A percentile compares a stretch with the other conserved stretches of the same genome.
Conservation (phyloP, 768 basidiomycete species). For the Russula foetens region DNA sequence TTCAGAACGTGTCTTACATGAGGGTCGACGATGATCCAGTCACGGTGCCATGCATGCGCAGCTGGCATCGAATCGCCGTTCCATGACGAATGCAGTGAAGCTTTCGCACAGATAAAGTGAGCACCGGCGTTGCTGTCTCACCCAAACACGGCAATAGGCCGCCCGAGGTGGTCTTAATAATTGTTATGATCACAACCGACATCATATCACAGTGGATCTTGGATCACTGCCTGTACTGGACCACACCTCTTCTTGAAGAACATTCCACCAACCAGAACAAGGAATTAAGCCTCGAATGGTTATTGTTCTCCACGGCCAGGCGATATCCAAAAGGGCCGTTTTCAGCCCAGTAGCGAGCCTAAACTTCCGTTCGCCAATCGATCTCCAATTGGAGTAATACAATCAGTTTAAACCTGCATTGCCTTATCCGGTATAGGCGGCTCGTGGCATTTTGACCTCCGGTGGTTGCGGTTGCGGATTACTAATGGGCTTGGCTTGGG, state of each 20-base stretch:
- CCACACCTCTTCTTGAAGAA: background rate
- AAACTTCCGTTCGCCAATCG: background rate
- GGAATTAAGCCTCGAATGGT: background rate
- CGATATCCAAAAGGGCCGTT: background rate
- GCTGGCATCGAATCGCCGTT: conserved; percentile 1
- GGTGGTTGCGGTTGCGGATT: too few species aligned
- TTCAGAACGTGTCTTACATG: conserved; percentile 6
- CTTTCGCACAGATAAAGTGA: background rate
- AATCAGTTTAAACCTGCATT: conserved; percentile 1
- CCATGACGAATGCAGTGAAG: conserved; percentile 1
- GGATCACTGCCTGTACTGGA: background rate
- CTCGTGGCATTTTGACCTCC: too few species aligned
- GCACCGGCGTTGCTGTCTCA: background rate
- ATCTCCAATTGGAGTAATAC: background rate
- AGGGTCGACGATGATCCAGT: conserved; percentile 16
- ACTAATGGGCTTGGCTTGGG: too few species aligned
- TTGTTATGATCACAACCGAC: background rate
- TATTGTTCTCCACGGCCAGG: conserved; percentile 2
- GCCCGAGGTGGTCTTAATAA: background rate
- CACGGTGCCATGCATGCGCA: background rate
- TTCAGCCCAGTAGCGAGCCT: background rate
- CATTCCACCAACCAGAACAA: background rate
- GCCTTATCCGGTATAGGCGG: background rate
- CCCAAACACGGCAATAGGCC: background rate
- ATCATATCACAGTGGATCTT: too few species aligned